Base-by-base conservation (phyloP, 768 basidiomycete species). In the Podaxis carcinomalis region DNA sequence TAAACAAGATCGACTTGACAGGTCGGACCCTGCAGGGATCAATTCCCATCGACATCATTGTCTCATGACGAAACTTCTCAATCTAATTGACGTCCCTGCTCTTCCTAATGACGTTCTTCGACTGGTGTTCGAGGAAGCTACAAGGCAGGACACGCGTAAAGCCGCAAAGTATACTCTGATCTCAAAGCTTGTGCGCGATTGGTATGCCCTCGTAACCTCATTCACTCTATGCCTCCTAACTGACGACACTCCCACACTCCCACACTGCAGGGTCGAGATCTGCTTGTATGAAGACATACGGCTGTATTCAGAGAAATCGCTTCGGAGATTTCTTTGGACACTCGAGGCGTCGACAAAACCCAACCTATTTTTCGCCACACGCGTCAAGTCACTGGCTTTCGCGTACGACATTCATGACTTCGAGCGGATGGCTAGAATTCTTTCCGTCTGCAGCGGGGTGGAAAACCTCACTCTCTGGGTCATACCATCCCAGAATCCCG, bases 381-480 rank as follows among this genome's bases (percentile, higher is more conserved):
- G 68, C 44, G 75, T 77, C 6, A 75, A 76, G 60, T 71, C 77
- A 0, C 66, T 78, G 7, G 72, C 69, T 62, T 70, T 79, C 16
- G 72, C 73, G 10, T 70, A 74, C 56, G 74, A 77, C 56, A 67
- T 75, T 35, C 69, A 71, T 36, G 65, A 70, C 11, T 65, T 68
- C 39, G 68, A 69, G 46, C 68, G 74, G 27, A 66, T 69, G 27
- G 66, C 69, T 49, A n/a, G 59, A 27, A 70, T 79, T 25, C 66
- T 76, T 10, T 65, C 69, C n/a, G 65, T 67, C 36, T 79, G 78
- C 62, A 65, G 62, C 58, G 73, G 75, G 0, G 67, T 77, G 14
- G 65, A 68, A 2, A 70, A 67, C 56, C 64, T 79, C 7, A 76
- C 77, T 1, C 73, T 77, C 57, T 78, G 75, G 74, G 74, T 70